A percentile compares a stretch with the other conserved stretches of the same genome.
Evolutionary conservation across 257 asterid species (phyloP).

Genomic region (Verbena officinalis): DNA sequence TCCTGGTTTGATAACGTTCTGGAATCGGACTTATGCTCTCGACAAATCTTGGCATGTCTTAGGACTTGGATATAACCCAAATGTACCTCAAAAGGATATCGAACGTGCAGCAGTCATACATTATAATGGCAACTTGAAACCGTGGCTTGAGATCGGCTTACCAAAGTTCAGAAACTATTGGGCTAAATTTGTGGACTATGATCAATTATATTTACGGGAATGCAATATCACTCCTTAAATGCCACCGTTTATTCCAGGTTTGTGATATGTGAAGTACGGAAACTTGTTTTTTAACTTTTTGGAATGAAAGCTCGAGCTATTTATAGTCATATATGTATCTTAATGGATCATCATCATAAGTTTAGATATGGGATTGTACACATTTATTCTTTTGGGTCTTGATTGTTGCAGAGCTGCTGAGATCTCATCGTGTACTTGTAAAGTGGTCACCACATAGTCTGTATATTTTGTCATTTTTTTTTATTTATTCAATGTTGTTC

Average conservation of each 20-base stretch:
- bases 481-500: too few species aligned
- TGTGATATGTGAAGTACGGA: neutral
- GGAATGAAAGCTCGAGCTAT: slow-evolving; percentile 12
- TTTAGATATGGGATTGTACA: slow-evolving; percentile 12
- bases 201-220: slow-evolving; percentile 70
- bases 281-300: neutral
- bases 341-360: slow-evolving; percentile 25
- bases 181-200: slow-evolving; percentile 72
- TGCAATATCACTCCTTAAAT: slow-evolving; percentile 76
- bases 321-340: slow-evolving; percentile 23
- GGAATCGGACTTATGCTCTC: slow-evolving; percentile 73
- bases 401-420: slow-evolving; percentile 22
- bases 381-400: slow-evolving; percentile 13
- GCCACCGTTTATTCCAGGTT: slow-evolving; percentile 17
- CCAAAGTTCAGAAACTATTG: slow-evolving; percentile 78
- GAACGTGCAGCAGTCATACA: slow-evolving; percentile 87
- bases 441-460: neutral
- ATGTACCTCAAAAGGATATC: slow-evolving; percentile 65
- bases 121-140: slow-evolving; percentile 89
- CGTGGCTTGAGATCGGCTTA: slow-evolving; percentile 92
- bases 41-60: slow-evolving; percentile 88
- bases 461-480: neutral
- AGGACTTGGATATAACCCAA: slow-evolving; percentile 92
- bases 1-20: slow-evolving; percentile 90
- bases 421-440: slow-evolving; percentile 31